phyloP scores from a whole-genome alignment of 768 basidiomycete genomes.

The Sarcomyxa edulis region DNA sequence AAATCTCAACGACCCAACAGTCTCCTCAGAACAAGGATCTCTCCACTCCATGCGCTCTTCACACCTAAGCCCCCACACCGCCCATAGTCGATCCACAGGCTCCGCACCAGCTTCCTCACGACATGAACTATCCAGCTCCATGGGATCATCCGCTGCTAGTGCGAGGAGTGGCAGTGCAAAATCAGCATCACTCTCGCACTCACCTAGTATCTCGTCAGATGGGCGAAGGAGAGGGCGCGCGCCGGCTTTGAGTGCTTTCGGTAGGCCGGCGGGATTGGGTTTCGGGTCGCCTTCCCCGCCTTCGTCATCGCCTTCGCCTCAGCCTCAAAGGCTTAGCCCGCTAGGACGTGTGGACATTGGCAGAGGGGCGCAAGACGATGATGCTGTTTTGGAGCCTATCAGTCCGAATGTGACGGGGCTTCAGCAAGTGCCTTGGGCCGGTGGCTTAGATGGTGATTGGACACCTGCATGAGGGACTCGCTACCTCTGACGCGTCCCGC shows the following conservation, averaged over 20 bases:
- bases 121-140: slow-evolving; percentile 31
- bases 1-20: slow-evolving; percentile 27
- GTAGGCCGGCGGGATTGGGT: slow-evolving; percentile 45
- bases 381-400: slow-evolving; percentile 14
- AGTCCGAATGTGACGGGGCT: slow-evolving; percentile 9
- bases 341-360: not conserved
- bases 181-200: slow-evolving; percentile 37
- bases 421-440: slow-evolving; percentile 34
- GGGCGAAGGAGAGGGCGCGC: slow-evolving; percentile 30
- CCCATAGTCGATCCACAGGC: slow-evolving; percentile 44
- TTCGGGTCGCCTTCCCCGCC: slow-evolving; percentile 34
- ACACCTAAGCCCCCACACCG: slow-evolving; percentile 41
- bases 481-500: no score
- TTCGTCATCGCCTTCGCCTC: slow-evolving; percentile 9
- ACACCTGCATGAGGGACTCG: slow-evolving; percentile 21
- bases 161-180: slow-evolving; percentile 28
- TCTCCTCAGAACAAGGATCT: slow-evolving; percentile 67
- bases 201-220: slow-evolving; percentile 51
- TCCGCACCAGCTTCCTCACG: slow-evolving; percentile 45
- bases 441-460: slow-evolving; percentile 35
- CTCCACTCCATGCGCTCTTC: slow-evolving; percentile 62
- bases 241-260: slow-evolving; percentile 30
- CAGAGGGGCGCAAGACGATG: not conserved
- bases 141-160: slow-evolving; percentile 48
- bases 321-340: slow-evolving; percentile 9